Percentiles rank a stretch among this genome's conserved stretches.
Evolutionary conservation across 768 basidiomycete species (phyloP).

Genomic region (Lentinus brumalis): DNA sequence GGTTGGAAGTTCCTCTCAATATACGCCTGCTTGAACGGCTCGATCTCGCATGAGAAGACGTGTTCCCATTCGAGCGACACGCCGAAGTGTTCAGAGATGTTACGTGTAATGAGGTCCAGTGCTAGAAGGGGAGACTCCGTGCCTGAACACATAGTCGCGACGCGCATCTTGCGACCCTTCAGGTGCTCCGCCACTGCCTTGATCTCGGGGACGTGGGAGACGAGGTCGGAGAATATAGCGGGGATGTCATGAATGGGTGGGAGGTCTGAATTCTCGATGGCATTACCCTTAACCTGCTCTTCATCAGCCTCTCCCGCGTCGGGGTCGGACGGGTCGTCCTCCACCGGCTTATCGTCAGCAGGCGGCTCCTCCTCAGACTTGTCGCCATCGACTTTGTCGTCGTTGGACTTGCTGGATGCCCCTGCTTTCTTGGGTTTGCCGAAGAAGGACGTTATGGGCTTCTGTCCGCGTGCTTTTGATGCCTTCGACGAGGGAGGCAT

Average conservation of each 20-base stretch:
- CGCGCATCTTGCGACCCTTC: slow-evolving; percentile 80
- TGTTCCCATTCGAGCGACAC: slow-evolving; percentile 77
- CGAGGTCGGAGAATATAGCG: slow-evolving; percentile 76
- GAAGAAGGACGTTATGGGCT: slow-evolving; percentile 59
- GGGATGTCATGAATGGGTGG: slow-evolving; percentile 77
- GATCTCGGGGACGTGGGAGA: slow-evolving; percentile 65
- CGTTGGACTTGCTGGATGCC: neutral
- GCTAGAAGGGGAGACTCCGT: slow-evolving; percentile 95
- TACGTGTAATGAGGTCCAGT: slow-evolving; percentile 78
- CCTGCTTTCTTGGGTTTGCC: slow-evolving; percentile 29
- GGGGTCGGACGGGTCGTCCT: slow-evolving; percentile 15
- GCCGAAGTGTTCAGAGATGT: slow-evolving; percentile 67
- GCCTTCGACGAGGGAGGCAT: slow-evolving; percentile 31
- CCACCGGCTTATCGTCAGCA: slow-evolving; percentile 22
- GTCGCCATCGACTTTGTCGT: neutral
- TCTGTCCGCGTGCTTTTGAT: slow-evolving; percentile 43
- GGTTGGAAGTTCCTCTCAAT: slow-evolving; percentile 96
- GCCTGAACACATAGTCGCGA: slow-evolving; percentile 97
- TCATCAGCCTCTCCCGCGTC: slow-evolving; percentile 29
- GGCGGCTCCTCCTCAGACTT: neutral
- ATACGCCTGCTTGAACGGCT: slow-evolving; percentile 96
- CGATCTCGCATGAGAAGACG: slow-evolving; percentile 96
- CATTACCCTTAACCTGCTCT: slow-evolving; percentile 37
- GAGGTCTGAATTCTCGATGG: slow-evolving; percentile 50
- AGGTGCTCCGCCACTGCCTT: slow-evolving; percentile 66